These are phyloP conservation scores for Malassezia restricta DNA, from an alignment of 1,284 basidiomycete genomes.

Conservation along the genomic window DNA sequence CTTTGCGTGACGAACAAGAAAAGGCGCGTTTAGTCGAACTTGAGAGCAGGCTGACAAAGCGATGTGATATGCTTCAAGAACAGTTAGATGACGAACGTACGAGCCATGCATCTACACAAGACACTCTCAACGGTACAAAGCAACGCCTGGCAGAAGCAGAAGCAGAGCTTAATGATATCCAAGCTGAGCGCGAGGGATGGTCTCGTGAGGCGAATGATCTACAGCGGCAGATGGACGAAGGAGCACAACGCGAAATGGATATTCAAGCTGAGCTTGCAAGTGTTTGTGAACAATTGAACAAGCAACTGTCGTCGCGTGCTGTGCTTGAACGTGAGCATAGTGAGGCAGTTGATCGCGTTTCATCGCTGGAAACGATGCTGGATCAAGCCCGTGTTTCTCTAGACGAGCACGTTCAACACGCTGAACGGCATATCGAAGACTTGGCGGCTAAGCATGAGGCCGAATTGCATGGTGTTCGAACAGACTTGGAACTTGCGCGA, in stretches of 20 bases:
- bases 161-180: constrained; percentile 58
- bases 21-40: constrained; percentile 32
- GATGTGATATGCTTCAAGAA: constrained; percentile 65
- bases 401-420: constrained; percentile 2
- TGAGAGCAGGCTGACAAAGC: constrained; percentile 57
- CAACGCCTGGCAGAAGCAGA: constrained; percentile 63
- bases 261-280: not conserved
- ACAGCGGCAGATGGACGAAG: constrained; percentile 14
- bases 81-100: constrained; percentile 66
- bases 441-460: constrained; percentile 11
- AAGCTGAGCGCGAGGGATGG: constrained; percentile 67
- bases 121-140: constrained; percentile 68
- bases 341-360: constrained; percentile 40
- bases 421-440: constrained; percentile 10
- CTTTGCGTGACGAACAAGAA: constrained; percentile 39
- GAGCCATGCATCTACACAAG: constrained; percentile 67
- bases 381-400: not conserved
- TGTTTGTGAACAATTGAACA: constrained; percentile 38
- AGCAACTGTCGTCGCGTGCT: constrained; percentile 19
- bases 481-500: not conserved
- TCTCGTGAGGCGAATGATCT: constrained; percentile 57
- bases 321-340: constrained; percentile 40
- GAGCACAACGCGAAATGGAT: constrained; percentile 10
- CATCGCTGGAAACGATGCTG: constrained; percentile 2
- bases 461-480: constrained; percentile 2